These are phyloP conservation scores for Sisymbrium altissimum DNA, from an alignment of 345 rosid genomes.

Conservation along the genomic window DNA sequence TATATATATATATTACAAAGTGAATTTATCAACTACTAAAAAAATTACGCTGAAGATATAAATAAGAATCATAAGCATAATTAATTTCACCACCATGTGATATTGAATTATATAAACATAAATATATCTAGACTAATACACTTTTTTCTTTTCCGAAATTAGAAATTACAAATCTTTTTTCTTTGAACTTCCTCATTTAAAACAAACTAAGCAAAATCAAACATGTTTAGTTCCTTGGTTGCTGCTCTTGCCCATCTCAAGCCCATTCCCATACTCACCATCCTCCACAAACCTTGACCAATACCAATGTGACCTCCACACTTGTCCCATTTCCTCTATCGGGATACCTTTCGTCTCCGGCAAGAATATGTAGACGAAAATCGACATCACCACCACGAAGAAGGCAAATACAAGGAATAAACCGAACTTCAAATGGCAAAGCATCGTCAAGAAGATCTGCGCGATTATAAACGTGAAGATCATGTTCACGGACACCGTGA, in stretches of 20 bases:
- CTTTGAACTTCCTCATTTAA: not conserved
- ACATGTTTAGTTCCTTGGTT: constrained; percentile 33
- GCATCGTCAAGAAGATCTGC: constrained; percentile 36
- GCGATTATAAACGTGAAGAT: constrained; percentile 38
- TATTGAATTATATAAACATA: constrained; percentile 24
- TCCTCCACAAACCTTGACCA: constrained; percentile 38
- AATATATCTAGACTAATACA: constrained; percentile 18
- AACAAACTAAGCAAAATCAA: constrained; percentile 1
- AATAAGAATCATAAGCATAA: constrained; percentile 6
- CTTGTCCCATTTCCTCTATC: constrained; percentile 39
- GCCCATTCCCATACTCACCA: constrained; percentile 30
- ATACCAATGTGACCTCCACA: constrained; percentile 43
- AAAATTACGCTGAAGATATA: too few relatives aligned
- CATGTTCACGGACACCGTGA: constrained; percentile 41
- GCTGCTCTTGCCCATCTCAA: constrained; percentile 30
- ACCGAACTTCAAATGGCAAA: constrained; percentile 37
- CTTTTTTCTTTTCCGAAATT: constrained; percentile 12
- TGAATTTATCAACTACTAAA: too few relatives aligned
- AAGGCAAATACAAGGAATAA: constrained; percentile 35
- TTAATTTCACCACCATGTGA: not conserved
- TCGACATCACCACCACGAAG: constrained; percentile 37
- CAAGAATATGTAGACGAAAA: constrained; percentile 31
- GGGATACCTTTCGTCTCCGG: constrained; percentile 41
- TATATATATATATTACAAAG: too few relatives aligned
- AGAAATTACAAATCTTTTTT: not conserved